Base-by-base conservation (phyloP, 2,329 filamentous ascomycete species). In the Phialemonium atrogriseum region DNA sequence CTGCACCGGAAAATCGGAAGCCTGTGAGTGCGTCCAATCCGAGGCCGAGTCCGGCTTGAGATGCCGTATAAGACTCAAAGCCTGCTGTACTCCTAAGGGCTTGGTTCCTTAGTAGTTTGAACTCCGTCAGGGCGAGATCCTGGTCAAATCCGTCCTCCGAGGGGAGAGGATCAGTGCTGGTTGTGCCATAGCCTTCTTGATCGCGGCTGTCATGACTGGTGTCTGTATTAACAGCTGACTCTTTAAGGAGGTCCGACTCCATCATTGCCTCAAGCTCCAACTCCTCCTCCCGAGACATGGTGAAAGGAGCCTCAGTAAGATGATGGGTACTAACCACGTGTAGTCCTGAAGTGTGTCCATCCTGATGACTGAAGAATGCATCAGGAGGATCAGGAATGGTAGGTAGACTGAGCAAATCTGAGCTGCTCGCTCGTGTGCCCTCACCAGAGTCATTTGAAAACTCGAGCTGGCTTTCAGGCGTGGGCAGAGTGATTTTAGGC, bases 321-420 rank as follows among this genome's bases (percentile, higher is more conserved):
- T 30, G 11, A 15, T 22, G 28, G 28, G 28, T 30, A 30, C 28
- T 30, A 24, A 30, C 28, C 28, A 18, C 19, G 19, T 30, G 28
- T n/a, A 17, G 28, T 22, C 21, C 28, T 30, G 28, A 30, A 30
- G 28, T 30, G 28, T 14, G 28, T 30, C 28, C 28, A 23, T 11
- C 28, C 22, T 30, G 28, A 24, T 18, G n/a, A 21, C 28, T 7
- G 19, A 21, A 30, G 24, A 30, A 21, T 19, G 28, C 28, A n/a
- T 24, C 28, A 30, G 22, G 28, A 30, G 28, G 28, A 30, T 30
- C 28, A 30, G 28, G 21, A 24, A 22, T 21, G 21, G 28, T 19
- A 13, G 28, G 28, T 9, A 23, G 21, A 23, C 21, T 23, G 21
- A 23, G 21, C 8, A 9, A 9, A 9, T 9, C 21, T 23, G 21